A percentile compares a stretch with the other conserved stretches of the same genome.
Evolutionary conservation across 1,284 basidiomycete species (phyloP).

Genomic region (Fomitopsis pinicola): DNA sequence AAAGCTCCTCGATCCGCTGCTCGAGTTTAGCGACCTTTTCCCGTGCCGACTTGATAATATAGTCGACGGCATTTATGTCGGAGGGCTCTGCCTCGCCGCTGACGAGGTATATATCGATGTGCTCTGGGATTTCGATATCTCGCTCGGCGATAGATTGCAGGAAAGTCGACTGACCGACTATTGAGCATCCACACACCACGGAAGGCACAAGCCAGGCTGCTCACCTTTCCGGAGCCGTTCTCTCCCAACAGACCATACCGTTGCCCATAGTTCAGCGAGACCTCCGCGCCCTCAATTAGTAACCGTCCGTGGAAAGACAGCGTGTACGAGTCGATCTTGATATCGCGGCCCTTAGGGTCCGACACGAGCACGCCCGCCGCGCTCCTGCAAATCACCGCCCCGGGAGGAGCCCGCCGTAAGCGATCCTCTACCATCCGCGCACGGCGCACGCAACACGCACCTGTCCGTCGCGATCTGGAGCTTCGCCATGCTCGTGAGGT

Average conservation of each 20-base stretch:
- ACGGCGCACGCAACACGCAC: constrained; percentile 35
- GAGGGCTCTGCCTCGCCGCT: constrained; percentile 94
- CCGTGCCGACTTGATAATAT: constrained; percentile 90
- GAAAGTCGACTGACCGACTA: constrained; percentile 35
- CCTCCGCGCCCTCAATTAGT: constrained; percentile 83
- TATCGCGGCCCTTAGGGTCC: constrained; percentile 89
- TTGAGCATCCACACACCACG: constrained; percentile 9
- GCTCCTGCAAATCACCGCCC: constrained; percentile 46
- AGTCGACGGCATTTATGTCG: constrained; percentile 95
- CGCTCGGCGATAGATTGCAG: constrained; percentile 78
- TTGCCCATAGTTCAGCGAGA: constrained; percentile 95
- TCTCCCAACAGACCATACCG: constrained; percentile 94
- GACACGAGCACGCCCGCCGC: constrained; percentile 91
- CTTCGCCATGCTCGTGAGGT: constrained; percentile 81
- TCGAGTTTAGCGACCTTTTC: constrained; percentile 96
- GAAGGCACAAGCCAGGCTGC: constrained; percentile 16
- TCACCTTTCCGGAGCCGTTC: constrained; percentile 96
- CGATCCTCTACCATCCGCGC: background rate
- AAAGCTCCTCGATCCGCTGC: constrained; percentile 92
- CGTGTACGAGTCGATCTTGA: constrained; percentile 96
- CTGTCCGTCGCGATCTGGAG: constrained; percentile 85
- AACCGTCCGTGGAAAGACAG: constrained; percentile 97
- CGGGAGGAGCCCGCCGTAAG: background rate
- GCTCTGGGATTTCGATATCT: constrained; percentile 91
- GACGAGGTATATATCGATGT: constrained; percentile 98